phyloP scores from a whole-genome alignment of 306 rosid species.

The Comarum palustre region DNA sequence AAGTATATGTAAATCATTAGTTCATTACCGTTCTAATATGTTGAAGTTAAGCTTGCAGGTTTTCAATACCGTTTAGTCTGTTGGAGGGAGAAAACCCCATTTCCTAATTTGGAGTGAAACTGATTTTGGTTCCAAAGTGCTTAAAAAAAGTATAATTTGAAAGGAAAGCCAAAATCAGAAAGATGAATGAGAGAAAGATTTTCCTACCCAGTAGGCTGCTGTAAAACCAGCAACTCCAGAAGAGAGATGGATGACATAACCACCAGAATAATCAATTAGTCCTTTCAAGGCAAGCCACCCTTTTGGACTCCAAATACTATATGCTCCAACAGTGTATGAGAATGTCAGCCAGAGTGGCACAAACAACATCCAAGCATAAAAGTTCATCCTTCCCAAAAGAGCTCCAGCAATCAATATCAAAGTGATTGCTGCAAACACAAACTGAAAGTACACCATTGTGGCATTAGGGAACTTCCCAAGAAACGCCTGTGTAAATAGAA shows the following conservation, averaged over 20 bases:
- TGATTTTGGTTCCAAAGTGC: background rate
- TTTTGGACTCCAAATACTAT: conserved; percentile 28
- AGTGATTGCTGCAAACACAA: conserved; percentile 48
- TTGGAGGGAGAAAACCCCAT: background rate
- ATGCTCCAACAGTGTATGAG: conserved; percentile 41
- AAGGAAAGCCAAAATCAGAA: background rate
- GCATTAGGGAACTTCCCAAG: conserved; percentile 31
- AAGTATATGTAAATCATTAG: background rate
- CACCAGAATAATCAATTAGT: conserved; percentile 43
- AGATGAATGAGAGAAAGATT: background rate
- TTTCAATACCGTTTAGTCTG: background rate
- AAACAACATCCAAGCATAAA: conserved; percentile 48
- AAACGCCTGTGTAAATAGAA: background rate
- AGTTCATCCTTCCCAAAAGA: conserved; percentile 44
- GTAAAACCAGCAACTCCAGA: conserved; percentile 51
- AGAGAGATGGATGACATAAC: conserved; percentile 43
- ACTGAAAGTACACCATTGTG: conserved; percentile 44
- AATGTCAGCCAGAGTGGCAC: conserved; percentile 46
- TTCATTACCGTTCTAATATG: background rate
- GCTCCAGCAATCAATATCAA: conserved; percentile 43
- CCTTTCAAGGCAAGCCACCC: conserved; percentile 30
- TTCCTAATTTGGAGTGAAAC: background rate
- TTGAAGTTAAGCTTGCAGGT: conserved; percentile 1
- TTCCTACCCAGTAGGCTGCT: conserved; percentile 43
- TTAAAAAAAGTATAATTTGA: background rate